Conservation (phyloP, 2,329 filamentous ascomycete genomes). For the Fulvia fulva region DNA sequence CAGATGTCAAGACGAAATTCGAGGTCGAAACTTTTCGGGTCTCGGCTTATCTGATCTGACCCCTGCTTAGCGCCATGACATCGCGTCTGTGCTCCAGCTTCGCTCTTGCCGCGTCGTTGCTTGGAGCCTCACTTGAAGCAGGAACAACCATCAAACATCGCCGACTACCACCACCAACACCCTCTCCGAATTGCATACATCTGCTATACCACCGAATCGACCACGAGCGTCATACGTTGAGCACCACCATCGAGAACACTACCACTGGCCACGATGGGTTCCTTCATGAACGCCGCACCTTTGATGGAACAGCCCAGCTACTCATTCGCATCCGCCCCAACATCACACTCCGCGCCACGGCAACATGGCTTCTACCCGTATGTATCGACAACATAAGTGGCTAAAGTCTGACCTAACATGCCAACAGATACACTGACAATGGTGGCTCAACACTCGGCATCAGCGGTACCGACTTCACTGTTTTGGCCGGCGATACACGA, state of each 20-base stretch:
- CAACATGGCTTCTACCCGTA: constrained; percentile 93
- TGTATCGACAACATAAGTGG: constrained; percentile 31
- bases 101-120: constrained; percentile 14
- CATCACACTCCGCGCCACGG: constrained; percentile 41
- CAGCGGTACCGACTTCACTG: constrained; percentile 87
- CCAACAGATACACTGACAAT: constrained; percentile 85
- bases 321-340: constrained; percentile 55
- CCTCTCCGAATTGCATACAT: not conserved
- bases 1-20: not conserved
- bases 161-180: constrained; percentile 2
- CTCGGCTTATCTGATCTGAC: not conserved
- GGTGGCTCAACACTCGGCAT: constrained; percentile 95
- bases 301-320: constrained; percentile 54
- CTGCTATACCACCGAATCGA: not conserved
- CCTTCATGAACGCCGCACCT: constrained; percentile 49
- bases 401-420: constrained; percentile 5
- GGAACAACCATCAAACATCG: constrained; percentile 11
- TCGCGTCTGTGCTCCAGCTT: constrained; percentile 8
- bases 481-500: constrained; percentile 95
- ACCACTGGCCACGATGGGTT: constrained; percentile 46
- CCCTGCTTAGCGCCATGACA: not conserved
- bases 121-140: constrained; percentile 16
- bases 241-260: not conserved
- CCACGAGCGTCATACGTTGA: not conserved
- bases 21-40: constrained; percentile 11